These are phyloP conservation scores for Boletus rubropictus DNA, from an alignment of 768 basidiomycete species.

Conservation along the genomic window DNA sequence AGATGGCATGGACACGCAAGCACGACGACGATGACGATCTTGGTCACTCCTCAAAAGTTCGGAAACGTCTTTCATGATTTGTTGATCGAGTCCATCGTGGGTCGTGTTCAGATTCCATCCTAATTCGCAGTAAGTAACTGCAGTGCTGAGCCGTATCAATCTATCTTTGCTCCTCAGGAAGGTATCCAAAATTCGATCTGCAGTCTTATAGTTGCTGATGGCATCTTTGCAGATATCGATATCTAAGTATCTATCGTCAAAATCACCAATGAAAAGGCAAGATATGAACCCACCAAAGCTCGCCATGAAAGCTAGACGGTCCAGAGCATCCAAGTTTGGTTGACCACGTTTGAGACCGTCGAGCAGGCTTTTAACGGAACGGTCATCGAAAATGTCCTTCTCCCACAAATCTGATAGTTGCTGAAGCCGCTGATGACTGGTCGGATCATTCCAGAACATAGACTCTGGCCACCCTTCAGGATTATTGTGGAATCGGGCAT, in stretches of 20 bases:
- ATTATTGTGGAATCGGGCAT: constrained; percentile 20
- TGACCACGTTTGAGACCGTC: constrained; percentile 14
- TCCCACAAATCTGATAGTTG: constrained; percentile 22
- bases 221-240: constrained; percentile 11
- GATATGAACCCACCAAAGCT: constrained; percentile 20
- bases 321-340: constrained; percentile 19
- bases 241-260: constrained; percentile 9
- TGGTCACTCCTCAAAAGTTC: constrained; percentile 9
- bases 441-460: constrained; percentile 28
- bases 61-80: constrained; percentile 10
- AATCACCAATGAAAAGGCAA: not conserved
- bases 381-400: constrained; percentile 25
- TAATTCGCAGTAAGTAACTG: constrained; percentile 24
- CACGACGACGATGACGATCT: constrained; percentile 17
- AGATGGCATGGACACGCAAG: constrained; percentile 26
- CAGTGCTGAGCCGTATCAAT: constrained; percentile 22
- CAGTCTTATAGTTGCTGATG: not conserved
- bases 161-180: constrained; percentile 15
- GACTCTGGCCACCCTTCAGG: constrained; percentile 24
- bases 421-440: constrained; percentile 17
- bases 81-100: not conserved
- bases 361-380: constrained; percentile 15
- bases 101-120: constrained; percentile 12
- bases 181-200: constrained; percentile 5
- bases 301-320: constrained; percentile 28